Evolutionary conservation across 78 protist species (phyloP), one percentile per base, ranked within the genome.

Genomic region (Emiliania huxleyi): DNA sequence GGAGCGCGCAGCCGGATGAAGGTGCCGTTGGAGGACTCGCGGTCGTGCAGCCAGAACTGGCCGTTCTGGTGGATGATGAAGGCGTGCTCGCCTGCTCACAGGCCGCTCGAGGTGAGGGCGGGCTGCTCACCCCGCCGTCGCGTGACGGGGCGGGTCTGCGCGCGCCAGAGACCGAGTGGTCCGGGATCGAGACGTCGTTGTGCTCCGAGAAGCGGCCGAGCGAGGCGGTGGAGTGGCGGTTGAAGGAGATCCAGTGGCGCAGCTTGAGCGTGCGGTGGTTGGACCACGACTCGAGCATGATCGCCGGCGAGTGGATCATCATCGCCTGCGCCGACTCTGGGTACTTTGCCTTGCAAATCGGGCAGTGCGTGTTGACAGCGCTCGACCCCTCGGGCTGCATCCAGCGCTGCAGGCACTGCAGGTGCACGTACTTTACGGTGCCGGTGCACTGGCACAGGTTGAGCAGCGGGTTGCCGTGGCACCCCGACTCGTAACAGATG

Each of bases 121-220:
- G n/a, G n/a, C n/a, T n/a, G n/a, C n/a, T n/a, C n/a, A n/a, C n/a
- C n/a, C n/a, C n/a, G n/a, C n/a, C n/a, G n/a, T n/a, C n/a, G 62
- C 62, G 62, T 19, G 62, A 52, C 15, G 15, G 15, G 62, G 15
- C 62, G 8, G 8, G 15, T 8, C 62, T 8, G 62, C 29, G 15
- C 62, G 8, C 62, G 15, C 81, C 85, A 2, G 89, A 81, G 52
- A 81, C 89, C 22, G 89, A 42, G 89, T 81, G 89, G 56, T 81
- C 89, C 37, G 48, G 89, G 38, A 81, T 81, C 44, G 35, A 37
- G 18, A 81, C 52, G 55, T 81, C 89, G 89, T 81, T 81, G 37
- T 81, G 25, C 56, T 81, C 89, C 2, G 46, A 0, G 48, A 81
- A 42, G 48, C 52, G 52, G 46, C 89, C 89, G 62, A 81, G 52